phyloP scores from a whole-genome alignment of 257 asterid species.

The Mentha longifolia region DNA sequence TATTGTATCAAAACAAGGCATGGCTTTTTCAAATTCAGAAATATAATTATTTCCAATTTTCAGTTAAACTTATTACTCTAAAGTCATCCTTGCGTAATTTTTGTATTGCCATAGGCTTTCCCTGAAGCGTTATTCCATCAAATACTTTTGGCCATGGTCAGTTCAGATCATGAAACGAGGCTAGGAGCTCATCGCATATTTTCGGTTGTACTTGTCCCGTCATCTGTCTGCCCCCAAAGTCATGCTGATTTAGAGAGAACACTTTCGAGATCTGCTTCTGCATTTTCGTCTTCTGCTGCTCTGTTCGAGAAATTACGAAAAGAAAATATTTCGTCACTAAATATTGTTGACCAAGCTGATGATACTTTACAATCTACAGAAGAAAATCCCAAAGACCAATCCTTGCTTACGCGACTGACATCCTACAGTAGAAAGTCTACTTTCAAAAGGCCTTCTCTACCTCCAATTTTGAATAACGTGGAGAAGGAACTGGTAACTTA shows the following conservation, averaged over 20 bases:
- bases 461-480: slow-evolving; percentile 42
- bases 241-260: slow-evolving; percentile 57
- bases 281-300: slow-evolving; percentile 75
- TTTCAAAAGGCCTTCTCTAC: slow-evolving; percentile 52
- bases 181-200: slow-evolving; percentile 77
- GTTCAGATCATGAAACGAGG: slow-evolving; percentile 74
- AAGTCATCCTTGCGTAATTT: slow-evolving; percentile 22
- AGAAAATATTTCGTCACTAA: slow-evolving; percentile 43
- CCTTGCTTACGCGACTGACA: slow-evolving; percentile 57
- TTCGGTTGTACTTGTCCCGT: slow-evolving; percentile 77
- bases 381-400: slow-evolving; percentile 47
- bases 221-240: slow-evolving; percentile 65
- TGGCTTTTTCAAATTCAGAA: slow-evolving; percentile 30
- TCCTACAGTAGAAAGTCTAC: slow-evolving; percentile 57
- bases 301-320: slow-evolving; percentile 57
- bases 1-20: slow-evolving; percentile 64
- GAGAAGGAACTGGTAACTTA: slow-evolving; percentile 63
- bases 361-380: slow-evolving; percentile 41
- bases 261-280: slow-evolving; percentile 70
- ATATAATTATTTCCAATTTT: slow-evolving; percentile 28
- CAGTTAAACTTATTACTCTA: slow-evolving; percentile 17
- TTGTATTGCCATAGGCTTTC: slow-evolving; percentile 53
- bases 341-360: slow-evolving; percentile 45
- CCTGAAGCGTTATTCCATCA: slow-evolving; percentile 84
- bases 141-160: slow-evolving; percentile 70